Percentiles rank a stretch among this genome's conserved stretches.
phyloP scores from a whole-genome alignment of 306 rosid species.

The Alnus glutinosa region DNA sequence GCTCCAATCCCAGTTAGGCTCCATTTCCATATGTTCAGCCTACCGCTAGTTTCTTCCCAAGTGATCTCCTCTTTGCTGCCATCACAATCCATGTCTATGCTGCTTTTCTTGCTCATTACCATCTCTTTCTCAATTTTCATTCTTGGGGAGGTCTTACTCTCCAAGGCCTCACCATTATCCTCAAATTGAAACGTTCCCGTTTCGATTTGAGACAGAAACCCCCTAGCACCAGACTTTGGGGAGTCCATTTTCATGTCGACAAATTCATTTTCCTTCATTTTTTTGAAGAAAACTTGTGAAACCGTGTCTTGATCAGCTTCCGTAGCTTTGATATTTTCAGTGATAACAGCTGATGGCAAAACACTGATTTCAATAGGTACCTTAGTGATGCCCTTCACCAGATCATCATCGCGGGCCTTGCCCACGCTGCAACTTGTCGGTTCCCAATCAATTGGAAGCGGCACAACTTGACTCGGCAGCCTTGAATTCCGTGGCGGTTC shows the following conservation, averaged over 20 bases:
- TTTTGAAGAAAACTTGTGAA: conserved; percentile 58
- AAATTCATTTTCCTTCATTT: conserved; percentile 62
- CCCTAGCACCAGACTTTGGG: conserved; percentile 56
- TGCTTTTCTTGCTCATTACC: conserved; percentile 10
- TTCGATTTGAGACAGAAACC: conserved; percentile 39
- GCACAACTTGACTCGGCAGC: conserved; percentile 28
- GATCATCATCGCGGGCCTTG: conserved; percentile 16
- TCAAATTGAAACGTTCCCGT: conserved; percentile 40
- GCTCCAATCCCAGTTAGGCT: conserved; percentile 82
- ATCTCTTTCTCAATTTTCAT: conserved; percentile 36
- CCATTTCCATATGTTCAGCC: conserved; percentile 63
- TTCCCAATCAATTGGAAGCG: conserved; percentile 47
- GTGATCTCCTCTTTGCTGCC: conserved; percentile 21
- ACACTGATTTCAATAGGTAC: conserved; percentile 18
- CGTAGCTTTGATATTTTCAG: conserved; percentile 20
- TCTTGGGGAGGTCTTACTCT: conserved; percentile 49
- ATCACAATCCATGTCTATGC: conserved; percentile 32
- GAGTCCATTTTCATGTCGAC: conserved; percentile 81
- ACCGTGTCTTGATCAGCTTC: conserved; percentile 48
- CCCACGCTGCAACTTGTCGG: conserved; percentile 21
- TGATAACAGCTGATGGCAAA: conserved; percentile 11
- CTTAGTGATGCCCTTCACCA: conserved; percentile 24
- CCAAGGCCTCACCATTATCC: conserved; percentile 42
- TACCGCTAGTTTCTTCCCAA: conserved; percentile 32
- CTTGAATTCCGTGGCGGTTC: conserved; percentile 30